Evolutionary conservation across 805 yeast genomes (phyloP), one percentile per base, ranked within the genome.

Genomic region (Starmera pachycereana): DNA sequence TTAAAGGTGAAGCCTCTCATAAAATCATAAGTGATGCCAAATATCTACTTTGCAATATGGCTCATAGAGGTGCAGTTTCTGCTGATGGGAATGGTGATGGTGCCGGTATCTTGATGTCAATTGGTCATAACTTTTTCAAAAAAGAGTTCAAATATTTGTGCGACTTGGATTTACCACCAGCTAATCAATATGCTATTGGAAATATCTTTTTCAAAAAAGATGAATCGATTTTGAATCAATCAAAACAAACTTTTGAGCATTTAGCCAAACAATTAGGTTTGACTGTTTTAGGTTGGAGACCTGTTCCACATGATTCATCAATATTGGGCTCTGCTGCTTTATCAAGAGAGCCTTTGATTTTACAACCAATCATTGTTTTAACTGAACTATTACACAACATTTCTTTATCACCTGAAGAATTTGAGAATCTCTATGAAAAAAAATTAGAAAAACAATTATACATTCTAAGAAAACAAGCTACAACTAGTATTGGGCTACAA

Each of bases 41-140:
- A 50, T 77, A 75, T 57, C 68, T 90, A 54, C 76, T 90, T 40
- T 89, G 97, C 68, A 90, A 92, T 66, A 92, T 90, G 98, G 85
- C 97, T 45, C 98, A 90, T 63, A 78, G 98, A 67, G 98, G 98
- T 58, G 97, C 97, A 33, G 96, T 89, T 44, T 95, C 96, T 44
- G 71, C 87, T 1, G 96, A 89, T 57, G 95, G 97, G 18, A 96
- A 90, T 60, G 98, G 98, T 63, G 98, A 90, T 60, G 98, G 98
- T 64, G 98, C 98, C 25, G 98, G 98, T 62, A 87, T 90, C 45
- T 77, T 90, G 76, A 76, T 92, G 38, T 82, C 95, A 28, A 78
- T 90, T 46, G 96, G 97, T 30, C 96, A 89, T 65, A 78, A 75
- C 48, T 86, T 92, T 61, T 77, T 90, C 71, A 63, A 64, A 44